Percentiles rank a stretch among this genome's conserved stretches.
Conservation (phyloP, 2,329 filamentous ascomycete genomes). For the Aspergillus novoparasiticus region DNA sequence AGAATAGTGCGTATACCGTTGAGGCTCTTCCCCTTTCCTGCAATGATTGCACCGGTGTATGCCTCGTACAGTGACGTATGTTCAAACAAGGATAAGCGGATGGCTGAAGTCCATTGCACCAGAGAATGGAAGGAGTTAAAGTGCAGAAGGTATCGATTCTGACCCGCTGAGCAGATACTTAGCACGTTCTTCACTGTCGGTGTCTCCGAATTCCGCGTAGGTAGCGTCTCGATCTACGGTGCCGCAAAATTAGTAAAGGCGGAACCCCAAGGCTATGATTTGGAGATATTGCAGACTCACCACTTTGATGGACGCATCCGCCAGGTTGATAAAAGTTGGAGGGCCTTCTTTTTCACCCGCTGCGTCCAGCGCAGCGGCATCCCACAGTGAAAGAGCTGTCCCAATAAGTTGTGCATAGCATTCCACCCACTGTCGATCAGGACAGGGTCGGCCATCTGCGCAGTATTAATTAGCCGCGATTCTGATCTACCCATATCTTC, state of each 20-base stretch:
- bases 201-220: constrained; percentile 74
- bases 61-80: constrained; percentile 91
- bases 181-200: constrained; percentile 91
- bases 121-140: constrained; percentile 94
- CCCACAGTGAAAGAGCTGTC: constrained; percentile 93
- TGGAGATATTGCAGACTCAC: constrained; percentile 55
- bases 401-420: constrained; percentile 96
- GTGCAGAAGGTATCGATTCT: constrained; percentile 92
- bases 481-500: background rate
- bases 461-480: constrained; percentile 32
- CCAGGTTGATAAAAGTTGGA: constrained; percentile 93
- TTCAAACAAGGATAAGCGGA: constrained; percentile 91
- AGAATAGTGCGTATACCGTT: constrained; percentile 92
- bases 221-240: constrained; percentile 79
- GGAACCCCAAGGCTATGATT: background rate
- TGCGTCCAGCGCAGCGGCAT: constrained; percentile 85
- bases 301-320: constrained; percentile 98
- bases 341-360: constrained; percentile 84
- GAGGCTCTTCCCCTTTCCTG: constrained; percentile 84
- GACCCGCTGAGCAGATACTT: constrained; percentile 91
- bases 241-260: constrained; percentile 27
- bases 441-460: constrained; percentile 80
- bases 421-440: constrained; percentile 89
- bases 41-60: constrained; percentile 93
- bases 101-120: constrained; percentile 93